Base-by-base conservation (phyloP, 257 asterid genomes). In the Apocynum venetum region DNA sequence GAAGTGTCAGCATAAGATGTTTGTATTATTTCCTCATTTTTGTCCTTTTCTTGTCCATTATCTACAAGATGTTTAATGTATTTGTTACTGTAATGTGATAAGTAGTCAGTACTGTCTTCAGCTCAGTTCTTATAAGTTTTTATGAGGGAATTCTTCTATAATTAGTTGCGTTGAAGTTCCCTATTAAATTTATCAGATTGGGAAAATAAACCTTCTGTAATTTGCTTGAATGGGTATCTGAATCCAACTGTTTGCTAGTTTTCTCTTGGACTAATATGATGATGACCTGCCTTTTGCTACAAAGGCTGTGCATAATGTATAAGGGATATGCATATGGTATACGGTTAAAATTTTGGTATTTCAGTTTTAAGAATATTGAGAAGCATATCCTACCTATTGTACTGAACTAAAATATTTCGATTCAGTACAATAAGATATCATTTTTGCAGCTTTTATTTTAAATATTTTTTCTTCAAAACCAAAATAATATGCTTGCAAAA, bases 11-110 rank as follows among this genome's bases (percentile, higher is more conserved):
- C 84, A n/a, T 68, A 25, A 61, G 67, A 48, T 82, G 77, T 55
- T 78, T 80, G 83, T 55, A 67, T 46, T 53, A 41, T 79, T 76
- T 19, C 74, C 66, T 57, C 76, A 57, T 31, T 71, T 73, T 48
- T 53, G 64, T 69, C 64, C 40, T 51, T 51, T 17, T 38, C 51
- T 36, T 57, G 15, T 36, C 36, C 44, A 36, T 49, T n/a, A 25
- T 46, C 57, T 25, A 1, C 46, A 47, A 25, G 14, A 40, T 46
- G 20, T 1, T 41, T 8, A 1, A 71, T 71, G 11, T 35, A 48
- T 71, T 46, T 51, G 20, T 41, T 40, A 40, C 2, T 43, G 73
- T 44, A 48, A 68, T 8, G 35, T 20, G 12, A 68, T 20, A 2
- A 68, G 12, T 43, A 68, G 53, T 19, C 6, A 41, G 2, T 20